A percentile compares a stretch with the other conserved stretches of the same genome.
These are phyloP conservation scores for Fusarium domesticum DNA, from an alignment of 2,329 filamentous ascomycete species.

Conservation along the genomic window DNA sequence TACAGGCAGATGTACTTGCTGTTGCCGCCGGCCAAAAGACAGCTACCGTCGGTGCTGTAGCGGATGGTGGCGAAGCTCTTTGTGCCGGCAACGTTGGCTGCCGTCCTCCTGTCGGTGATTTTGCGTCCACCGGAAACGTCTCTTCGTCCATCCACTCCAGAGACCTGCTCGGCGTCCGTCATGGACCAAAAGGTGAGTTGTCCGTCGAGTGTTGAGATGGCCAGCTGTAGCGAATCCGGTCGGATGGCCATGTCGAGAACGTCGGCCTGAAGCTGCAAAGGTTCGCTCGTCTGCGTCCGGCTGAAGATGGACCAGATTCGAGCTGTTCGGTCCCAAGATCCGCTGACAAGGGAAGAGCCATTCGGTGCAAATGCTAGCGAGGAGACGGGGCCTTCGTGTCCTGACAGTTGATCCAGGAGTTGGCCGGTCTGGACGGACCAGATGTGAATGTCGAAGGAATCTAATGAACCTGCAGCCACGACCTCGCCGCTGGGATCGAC, in stretches of 20 bases:
- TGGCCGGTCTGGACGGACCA: conserved; percentile 99
- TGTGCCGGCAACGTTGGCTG: conserved; percentile 84
- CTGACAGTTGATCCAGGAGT: conserved; percentile 82
- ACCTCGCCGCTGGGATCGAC: conserved; percentile 98
- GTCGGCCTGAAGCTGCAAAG: conserved; percentile 87
- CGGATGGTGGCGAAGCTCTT: conserved; percentile 86
- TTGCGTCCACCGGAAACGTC: conserved; percentile 93
- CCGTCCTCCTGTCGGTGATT: conserved; percentile 80
- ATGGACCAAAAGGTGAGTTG: conserved; percentile 95
- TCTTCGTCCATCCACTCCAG: conserved; percentile 82
- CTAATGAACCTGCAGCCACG: conserved; percentile 88
- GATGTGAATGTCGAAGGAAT: conserved; percentile 96
- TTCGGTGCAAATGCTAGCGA: conserved; percentile 85
- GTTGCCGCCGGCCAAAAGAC: conserved; percentile 85
- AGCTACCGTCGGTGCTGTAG: conserved; percentile 90
- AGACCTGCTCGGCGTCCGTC: conserved; percentile 79
- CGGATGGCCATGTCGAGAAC: conserved; percentile 82
- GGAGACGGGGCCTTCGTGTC: conserved; percentile 91
- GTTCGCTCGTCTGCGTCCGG: conserved; percentile 91
- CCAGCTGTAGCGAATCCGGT: conserved; percentile 87
- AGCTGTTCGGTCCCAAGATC: conserved; percentile 95
- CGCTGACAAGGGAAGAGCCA: conserved; percentile 78
- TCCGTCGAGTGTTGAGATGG: conserved; percentile 88
- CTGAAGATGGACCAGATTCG: conserved; percentile 95
- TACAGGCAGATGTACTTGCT: conserved; percentile 99